Base-by-base conservation (phyloP, 768 basidiomycete species). In the Mycena leptocephala region DNA sequence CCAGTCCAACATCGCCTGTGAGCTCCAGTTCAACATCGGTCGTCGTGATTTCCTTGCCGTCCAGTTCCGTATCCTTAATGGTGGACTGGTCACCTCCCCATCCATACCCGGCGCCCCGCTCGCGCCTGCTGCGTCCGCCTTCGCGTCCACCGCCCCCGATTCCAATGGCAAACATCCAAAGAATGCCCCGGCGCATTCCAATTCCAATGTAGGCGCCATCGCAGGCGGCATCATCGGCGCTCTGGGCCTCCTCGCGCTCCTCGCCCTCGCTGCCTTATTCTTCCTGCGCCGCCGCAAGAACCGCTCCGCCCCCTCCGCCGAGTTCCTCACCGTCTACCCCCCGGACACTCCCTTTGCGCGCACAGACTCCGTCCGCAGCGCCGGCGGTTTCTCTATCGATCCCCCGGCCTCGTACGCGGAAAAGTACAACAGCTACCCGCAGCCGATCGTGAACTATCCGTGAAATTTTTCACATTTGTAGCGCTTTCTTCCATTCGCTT, bases 251-350 rank as follows among this genome's bases (percentile, higher is more conserved):
- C 75, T 90, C 70, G 74, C 83, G 13, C 77, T 90, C 58, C 39
- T 87, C 20, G 58, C 81, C 8, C 66, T 88, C 10, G 84, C 78
- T 37, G 37, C 85, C n/a, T 73, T 92, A 61, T 46, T 90, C 58
- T 80, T 88, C 75, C 78, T 87, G 18, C 89, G 88, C 51, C 85
- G 87, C 22, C 88, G 88, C 26, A 86, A 85, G 51, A 82, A 75
- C 33, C 88, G 85, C 64, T 86, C 84, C n/a, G 87, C 92, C 1
- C 93, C 93, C 5, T 92, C 92, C 20, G 87, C 91, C 22, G 92
- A 93, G 76, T 93, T 93, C 81, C 82, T 91, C 51, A 81, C 83
- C 26, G 81, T 82, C 59, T 65, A 53, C 46, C 75, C 79, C 9
- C 74, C 77, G 53, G 41, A 48, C 24, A 32, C 67, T 32, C 74